Conservation (phyloP, 2,329 filamentous ascomycete species). For the Cytospora leucostoma region DNA sequence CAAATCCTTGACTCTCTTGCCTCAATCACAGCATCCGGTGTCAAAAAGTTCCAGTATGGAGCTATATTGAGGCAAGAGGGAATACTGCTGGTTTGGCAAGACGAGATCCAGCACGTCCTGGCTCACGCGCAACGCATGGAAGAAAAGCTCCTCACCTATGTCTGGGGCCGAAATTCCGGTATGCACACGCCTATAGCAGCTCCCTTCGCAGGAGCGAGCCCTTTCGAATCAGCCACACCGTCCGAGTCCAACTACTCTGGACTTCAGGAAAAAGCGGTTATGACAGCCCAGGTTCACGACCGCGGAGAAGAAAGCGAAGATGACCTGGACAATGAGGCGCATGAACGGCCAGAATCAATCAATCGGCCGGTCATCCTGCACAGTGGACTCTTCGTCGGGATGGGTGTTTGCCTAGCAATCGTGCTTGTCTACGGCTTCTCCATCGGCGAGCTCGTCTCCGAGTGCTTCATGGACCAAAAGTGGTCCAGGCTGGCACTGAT, state of each 20-base stretch:
- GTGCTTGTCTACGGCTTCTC: constrained; percentile 43
- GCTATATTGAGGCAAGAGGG: constrained; percentile 46
- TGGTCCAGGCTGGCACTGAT: constrained; percentile 43
- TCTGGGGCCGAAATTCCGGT: constrained; percentile 33
- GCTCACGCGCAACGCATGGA: constrained; percentile 40
- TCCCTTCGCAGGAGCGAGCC: constrained; percentile 26
- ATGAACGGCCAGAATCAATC: constrained; percentile 41
- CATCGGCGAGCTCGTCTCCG: constrained; percentile 40
- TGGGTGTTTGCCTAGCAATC: constrained; percentile 41
- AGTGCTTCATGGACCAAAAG: constrained; percentile 41
- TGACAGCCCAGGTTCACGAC: constrained; percentile 21
- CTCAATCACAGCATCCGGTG: constrained; percentile 40
- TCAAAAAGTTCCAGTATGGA: constrained; percentile 46
- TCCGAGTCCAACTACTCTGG: constrained; percentile 28
- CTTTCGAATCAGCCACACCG: constrained; percentile 28
- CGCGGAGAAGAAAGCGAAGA: constrained; percentile 31
- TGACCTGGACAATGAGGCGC: constrained; percentile 32
- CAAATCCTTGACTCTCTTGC: constrained; percentile 48
- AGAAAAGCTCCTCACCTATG: constrained; percentile 38
- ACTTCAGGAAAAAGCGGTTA: constrained; percentile 28
- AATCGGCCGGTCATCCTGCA: constrained; percentile 42
- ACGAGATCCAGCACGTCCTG: constrained; percentile 44
- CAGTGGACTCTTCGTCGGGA: constrained; percentile 42
- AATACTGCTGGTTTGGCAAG: constrained; percentile 47
- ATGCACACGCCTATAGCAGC: constrained; percentile 20